phyloP scores from a whole-genome alignment of 805 yeast species.

The Scheffersomyces spartinae region DNA sequence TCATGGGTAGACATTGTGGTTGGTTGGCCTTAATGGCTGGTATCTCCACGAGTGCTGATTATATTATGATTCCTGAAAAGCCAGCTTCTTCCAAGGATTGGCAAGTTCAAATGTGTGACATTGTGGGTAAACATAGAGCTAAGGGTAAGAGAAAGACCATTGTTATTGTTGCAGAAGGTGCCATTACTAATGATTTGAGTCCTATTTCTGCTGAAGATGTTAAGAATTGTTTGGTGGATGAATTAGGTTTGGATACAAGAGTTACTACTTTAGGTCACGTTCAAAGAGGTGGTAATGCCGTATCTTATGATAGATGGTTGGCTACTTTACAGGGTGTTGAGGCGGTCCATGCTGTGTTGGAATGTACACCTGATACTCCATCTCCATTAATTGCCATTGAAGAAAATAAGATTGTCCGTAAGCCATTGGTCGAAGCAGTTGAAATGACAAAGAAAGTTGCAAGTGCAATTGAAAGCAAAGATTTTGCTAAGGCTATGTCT shows the following conservation, averaged over 20 bases:
- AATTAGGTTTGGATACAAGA: slow-evolving; percentile 65
- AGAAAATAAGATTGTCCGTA: slow-evolving; percentile 59
- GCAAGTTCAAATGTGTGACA: slow-evolving; percentile 56
- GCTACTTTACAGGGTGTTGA: slow-evolving; percentile 79
- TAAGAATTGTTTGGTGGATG: slow-evolving; percentile 49
- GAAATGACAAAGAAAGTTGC: slow-evolving; percentile 63
- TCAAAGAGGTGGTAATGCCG: slow-evolving; percentile 78
- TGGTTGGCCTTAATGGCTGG: slow-evolving; percentile 82
- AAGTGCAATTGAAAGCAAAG: slow-evolving; percentile 48
- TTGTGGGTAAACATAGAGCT: slow-evolving; percentile 51
- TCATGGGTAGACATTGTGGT: slow-evolving; percentile 86
- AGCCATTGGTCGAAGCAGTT: slow-evolving; percentile 66
- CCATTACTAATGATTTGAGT: slow-evolving; percentile 54
- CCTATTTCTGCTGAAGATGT: slow-evolving; percentile 61
- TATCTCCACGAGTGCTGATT: slow-evolving; percentile 70
- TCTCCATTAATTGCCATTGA: slow-evolving; percentile 69
- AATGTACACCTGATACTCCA: slow-evolving; percentile 56
- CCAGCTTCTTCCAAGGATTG: slow-evolving; percentile 56
- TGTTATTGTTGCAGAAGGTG: slow-evolving; percentile 80
- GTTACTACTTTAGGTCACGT: slow-evolving; percentile 72
- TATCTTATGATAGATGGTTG: slow-evolving; percentile 57
- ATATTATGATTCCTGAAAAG: slow-evolving; percentile 68
- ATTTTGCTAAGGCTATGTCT: slow-evolving; percentile 59
- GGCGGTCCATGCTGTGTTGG: slow-evolving; percentile 66
- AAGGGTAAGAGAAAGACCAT: slow-evolving; percentile 71